These are phyloP conservation scores for Fusarium albosuccineum DNA, from an alignment of 2,329 filamentous ascomycete genomes.

Conservation along the genomic window DNA sequence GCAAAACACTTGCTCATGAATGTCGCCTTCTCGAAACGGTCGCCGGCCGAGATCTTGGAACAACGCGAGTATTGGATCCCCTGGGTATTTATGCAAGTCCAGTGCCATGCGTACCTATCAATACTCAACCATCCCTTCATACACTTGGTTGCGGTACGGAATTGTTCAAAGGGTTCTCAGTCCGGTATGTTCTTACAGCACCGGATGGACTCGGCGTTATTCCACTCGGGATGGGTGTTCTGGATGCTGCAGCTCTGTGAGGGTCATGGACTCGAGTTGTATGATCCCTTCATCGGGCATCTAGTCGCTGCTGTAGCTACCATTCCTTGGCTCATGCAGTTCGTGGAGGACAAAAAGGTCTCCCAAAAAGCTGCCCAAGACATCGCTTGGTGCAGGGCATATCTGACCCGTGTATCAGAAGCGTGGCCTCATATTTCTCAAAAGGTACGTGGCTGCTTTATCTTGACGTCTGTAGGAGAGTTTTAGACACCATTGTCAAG, in stretches of 20 bases:
- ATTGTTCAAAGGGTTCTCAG: neutral
- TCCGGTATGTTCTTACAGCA: conserved; percentile 4
- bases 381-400: neutral
- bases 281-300: conserved; percentile 5
- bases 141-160: neutral
- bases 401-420: neutral
- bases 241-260: conserved; percentile 1
- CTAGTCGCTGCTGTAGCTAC: neutral
- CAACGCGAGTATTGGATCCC: conserved; percentile 7
- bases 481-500: too few species aligned
- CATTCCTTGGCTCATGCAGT: conserved; percentile 9
- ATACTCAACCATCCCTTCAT: conserved; percentile 15
- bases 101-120: neutral
- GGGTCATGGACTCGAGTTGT: neutral
- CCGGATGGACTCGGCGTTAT: conserved; percentile 4
- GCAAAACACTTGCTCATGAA: conserved; percentile 1
- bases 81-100: conserved; percentile 11
- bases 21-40: conserved; percentile 3
- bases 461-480: neutral
- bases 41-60: neutral
- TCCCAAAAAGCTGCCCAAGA: neutral
- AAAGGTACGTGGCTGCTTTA: neutral
- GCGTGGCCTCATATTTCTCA: neutral
- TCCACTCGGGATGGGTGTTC: conserved; percentile 9
- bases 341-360: neutral